Base-by-base conservation (phyloP, 75 land plant genomes). In the Adiantum capillusveneris region DNA sequence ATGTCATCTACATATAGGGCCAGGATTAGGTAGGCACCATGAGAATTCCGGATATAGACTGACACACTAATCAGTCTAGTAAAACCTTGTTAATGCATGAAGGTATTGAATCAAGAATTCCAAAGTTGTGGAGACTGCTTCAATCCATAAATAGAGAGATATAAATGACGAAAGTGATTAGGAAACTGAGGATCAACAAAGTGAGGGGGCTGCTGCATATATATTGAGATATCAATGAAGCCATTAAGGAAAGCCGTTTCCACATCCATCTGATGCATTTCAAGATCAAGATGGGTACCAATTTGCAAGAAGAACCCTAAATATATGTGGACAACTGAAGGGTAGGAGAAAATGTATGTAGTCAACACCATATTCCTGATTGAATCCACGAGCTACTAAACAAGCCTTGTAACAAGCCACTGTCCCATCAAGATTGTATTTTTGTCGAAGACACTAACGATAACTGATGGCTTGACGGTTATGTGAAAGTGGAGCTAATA, bases 71-170 rank as follows among this genome's bases (percentile, higher is more conserved):
- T 41, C 9, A 41, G 43, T 41, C 43, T 41, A 9, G 9, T 41
- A 41, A 9, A 41, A 41, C 43, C 43, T 41, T 41, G 9, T 41
- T 41, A 9, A 41, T 9, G 9, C 12, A 72, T 25, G 44, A 48
- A 65, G 1, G 27, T 0, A 19, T 68, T 18, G 19, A 68, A 19
- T 22, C 49, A 18, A 0, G 0, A 42, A 11, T 51, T 52, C 71
- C 58, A 52, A 27, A 11, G 25, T 21, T 57, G 9, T 25, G 53
- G 57, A 14, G 65, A 50, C 41, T 68, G 29, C 29, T 70, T 63
- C 21, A 58, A 29, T 42, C 57, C 44, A 61, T 44, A 60, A 2
- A 60, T 1, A 11, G 43, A 0, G 2, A 39, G 37, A 1, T 44
- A 21, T 12, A 60, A 16, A 1, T 1, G 24, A 0, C 44, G 42